Evolutionary conservation across 345 rosid species (phyloP), one percentile per base, ranked within the genome.

Genomic region (Brassica cretica): DNA sequence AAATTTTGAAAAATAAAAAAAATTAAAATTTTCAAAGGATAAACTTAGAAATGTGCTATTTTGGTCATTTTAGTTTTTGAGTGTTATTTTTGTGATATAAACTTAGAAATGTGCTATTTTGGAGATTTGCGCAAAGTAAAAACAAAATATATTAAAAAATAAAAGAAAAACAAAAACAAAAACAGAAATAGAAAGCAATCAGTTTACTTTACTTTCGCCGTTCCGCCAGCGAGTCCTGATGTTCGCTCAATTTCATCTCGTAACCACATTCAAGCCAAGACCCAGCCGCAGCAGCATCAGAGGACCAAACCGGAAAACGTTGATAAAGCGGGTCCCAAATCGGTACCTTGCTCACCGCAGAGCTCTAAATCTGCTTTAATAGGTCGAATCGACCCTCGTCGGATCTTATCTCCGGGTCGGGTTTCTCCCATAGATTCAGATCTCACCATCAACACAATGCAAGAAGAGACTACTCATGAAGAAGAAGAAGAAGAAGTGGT

Each of bases 361-460:
- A 88, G 89, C 85, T 83, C 91, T 66, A 94, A 86, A 84, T 84
- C 96, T 29, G 82, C 90, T 51, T 70, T 89, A 49, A 79, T 92
- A 19, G 89, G 89, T 67, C 89, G 91, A 86, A 90, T 89, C 70
- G 96, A 90, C 86, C 96, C 88, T 7, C 93, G 97, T 51, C 85
- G 97, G 82, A 94, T 94, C 84, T 86, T 92, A 77, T 94, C 98
- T 0, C 98, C 97, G 5, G 98, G 98, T 35, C 92, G 98, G 37
- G 97, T 94, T 76, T 94, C 98, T 11, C 98, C 98, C 2, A 91
- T 94, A 41, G 98, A 94, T 82, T 80, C 90, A 25, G 87, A 87
- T 76, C 86, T 84, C 21, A 78, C 74, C 27, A 46, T 65, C 78
- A 76, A 65, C 3, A 53, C 83, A 41, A 14, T 18, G 53, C 84